A percentile compares a stretch with the other conserved stretches of the same genome.
These are phyloP conservation scores for Umbelopsis sp. DNA, from an alignment of 371 early-diverging fungal genomes.

Conservation along the genomic window DNA sequence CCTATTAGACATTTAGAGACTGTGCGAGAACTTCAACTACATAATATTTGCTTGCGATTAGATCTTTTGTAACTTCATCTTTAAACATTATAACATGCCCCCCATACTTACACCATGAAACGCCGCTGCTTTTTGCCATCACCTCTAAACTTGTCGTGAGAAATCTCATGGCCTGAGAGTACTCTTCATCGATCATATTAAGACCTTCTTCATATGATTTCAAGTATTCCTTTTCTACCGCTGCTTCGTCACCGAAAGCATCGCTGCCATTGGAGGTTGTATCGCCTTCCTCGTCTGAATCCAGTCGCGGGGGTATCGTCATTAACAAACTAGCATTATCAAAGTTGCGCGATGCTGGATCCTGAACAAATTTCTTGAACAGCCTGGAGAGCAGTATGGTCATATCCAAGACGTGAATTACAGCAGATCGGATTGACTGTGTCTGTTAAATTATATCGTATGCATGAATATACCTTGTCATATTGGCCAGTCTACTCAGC, in stretches of 20 bases:
- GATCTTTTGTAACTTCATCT: background rate
- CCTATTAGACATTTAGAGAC: slow-evolving; percentile 21
- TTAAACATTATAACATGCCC: background rate
- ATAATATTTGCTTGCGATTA: background rate
- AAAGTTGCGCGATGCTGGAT: slow-evolving; percentile 13
- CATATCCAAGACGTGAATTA: slow-evolving; percentile 40
- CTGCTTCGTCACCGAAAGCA: background rate
- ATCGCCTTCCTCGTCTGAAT: slow-evolving; percentile 19
- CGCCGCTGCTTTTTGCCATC: slow-evolving; percentile 41
- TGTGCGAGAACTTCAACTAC: slow-evolving; percentile 29
- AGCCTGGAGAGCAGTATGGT: slow-evolving; percentile 33
- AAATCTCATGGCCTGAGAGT: slow-evolving; percentile 39
- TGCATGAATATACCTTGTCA: too few relatives aligned
- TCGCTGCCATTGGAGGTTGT: slow-evolving; percentile 21
- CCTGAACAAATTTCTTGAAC: slow-evolving; percentile 23
- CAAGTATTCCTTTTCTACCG: background rate
- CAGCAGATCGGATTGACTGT: slow-evolving; percentile 34
- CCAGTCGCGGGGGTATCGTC: slow-evolving; percentile 7
- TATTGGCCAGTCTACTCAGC: too few relatives aligned
- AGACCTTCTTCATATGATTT: slow-evolving; percentile 22
- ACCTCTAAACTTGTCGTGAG: slow-evolving; percentile 39
- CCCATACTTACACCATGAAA: slow-evolving; percentile 51
- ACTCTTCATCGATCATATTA: slow-evolving; percentile 37
- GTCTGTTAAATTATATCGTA: slow-evolving; percentile 21
- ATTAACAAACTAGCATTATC: slow-evolving; percentile 14